These are phyloP conservation scores for Stagonosporopsis cucurbitacearum DNA, from an alignment of 2,329 filamentous ascomycete genomes.

Conservation along the genomic window DNA sequence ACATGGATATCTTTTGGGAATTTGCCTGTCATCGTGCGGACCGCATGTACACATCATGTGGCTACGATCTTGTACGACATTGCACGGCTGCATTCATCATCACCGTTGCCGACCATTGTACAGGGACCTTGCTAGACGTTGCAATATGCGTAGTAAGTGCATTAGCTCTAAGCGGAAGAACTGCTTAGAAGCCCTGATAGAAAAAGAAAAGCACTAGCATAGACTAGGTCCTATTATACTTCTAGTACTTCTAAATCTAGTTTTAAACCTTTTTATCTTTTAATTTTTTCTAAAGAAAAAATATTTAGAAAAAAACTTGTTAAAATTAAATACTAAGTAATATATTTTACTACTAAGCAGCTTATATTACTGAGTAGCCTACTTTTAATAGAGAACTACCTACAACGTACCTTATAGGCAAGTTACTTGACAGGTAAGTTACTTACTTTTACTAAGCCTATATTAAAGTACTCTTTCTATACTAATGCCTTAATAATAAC, in stretches of 20 bases:
- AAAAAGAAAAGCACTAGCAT: constrained; percentile 10
- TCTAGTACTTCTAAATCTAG: constrained; percentile 13
- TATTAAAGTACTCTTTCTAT: too few species aligned
- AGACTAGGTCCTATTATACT: constrained; percentile 2
- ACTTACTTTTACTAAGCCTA: too few species aligned
- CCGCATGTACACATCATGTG: constrained; percentile 20
- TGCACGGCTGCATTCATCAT: constrained; percentile 30
- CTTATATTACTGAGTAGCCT: too few species aligned
- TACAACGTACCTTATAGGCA: too few species aligned
- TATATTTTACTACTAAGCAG: too few species aligned
- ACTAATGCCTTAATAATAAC: too few species aligned
- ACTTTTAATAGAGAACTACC: too few species aligned
- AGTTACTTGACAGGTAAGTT: too few species aligned
- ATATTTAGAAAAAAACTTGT: too few species aligned
- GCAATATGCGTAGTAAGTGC: not conserved
- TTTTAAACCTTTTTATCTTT: constrained; percentile 30
- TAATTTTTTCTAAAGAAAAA: too few species aligned
- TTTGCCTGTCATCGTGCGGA: constrained; percentile 21
- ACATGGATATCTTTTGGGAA: constrained; percentile 24
- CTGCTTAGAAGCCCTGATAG: not conserved
- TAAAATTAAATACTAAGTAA: too few species aligned
- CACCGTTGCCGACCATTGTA: constrained; percentile 8
- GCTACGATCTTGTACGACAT: constrained; percentile 30
- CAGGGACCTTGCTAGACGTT: constrained; percentile 2
- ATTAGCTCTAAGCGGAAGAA: not conserved